Base-by-base conservation (phyloP, 2,329 filamentous ascomycete species). In the Leptographium wingfieldii region DNA sequence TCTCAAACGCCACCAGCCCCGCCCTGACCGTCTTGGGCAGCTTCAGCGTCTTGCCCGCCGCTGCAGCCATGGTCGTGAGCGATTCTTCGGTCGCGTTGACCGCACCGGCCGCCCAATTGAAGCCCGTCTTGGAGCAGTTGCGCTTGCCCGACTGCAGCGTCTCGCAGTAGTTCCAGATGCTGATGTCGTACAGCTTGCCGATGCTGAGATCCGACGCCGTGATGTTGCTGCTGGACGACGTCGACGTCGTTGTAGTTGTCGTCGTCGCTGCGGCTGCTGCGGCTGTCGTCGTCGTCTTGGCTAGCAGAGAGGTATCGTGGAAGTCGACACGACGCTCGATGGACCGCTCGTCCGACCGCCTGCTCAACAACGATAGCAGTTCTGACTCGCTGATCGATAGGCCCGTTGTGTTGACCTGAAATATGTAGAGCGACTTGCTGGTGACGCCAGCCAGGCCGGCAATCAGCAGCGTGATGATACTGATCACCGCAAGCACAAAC, bases 151-250 rank as follows among this genome's bases (percentile, higher is more conserved):
- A 79, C 65, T 77, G 72, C 57, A 79, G 73, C 58, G 80, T 83
- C 60, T 77, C 76, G 81, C 94, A 97, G 80, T 91, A 96, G 70
- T 87, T 88, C 88, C 90, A 95, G 46, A 97, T 79, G 69, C 82
- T 83, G 69, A 97, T 79, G 63, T 88, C 81, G 80, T 96, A 97
- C 68, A 84, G 79, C 69, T 92, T 84, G 68, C 80, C 82, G 61
- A 96, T 80, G 59, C 81, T 77, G 52, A 89, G 77, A 29, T 81
- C 73, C 1, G 70, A 65, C 9, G 81, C 82, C 4, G 80, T 84
- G 68, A 85, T 77, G 72, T 82, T 84, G 65, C 25, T 46, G 9
- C 38, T 46, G 19, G 51, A 65, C 53, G 57, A 65, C 60, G 38
- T 65, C 49, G 56, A 66, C 5, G 69, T 40, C 6, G 56, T 66